Evolutionary conservation across 257 asterid species (phyloP), one percentile per base, ranked within the genome.

Genomic region (Scutellaria galericulata): DNA sequence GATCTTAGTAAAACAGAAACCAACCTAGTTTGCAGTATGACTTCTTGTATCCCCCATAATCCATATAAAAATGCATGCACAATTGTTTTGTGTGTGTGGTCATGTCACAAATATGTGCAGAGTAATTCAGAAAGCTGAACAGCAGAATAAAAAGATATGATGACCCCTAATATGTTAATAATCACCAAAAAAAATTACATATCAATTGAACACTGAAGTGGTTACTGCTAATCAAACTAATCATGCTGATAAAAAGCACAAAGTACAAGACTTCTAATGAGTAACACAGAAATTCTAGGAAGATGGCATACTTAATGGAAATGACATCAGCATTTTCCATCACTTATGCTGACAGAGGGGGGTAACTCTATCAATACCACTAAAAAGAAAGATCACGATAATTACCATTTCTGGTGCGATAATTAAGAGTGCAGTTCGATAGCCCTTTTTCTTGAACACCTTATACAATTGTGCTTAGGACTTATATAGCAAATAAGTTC

Each of bases 1-100:
- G 35, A 75, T 62, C 56, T 74, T 66, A 54, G 74, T 45, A 50
- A 42, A 27, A 18, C 76, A 11, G 58, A 54, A 63, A 72, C 65
- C 66, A 72, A 41, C 41, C 57, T n/a, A 62, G 47, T 41, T 59
- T 20, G 75, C 60, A 40, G 39, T 35, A 8, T 7, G 27, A 64
- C 14, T 73, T 59, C 66, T 48, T 60, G 54, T 60, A 45, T 68
- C 44, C 40, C 64, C 20, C 22, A n/a, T 18, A 45, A 41, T 44
- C 3, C 65, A 62, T 7, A 70, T 56, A 24, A 31, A 31, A 31
- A 31, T 31, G 31, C 20, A 73, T 64, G 40, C 11, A n/a, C 10
- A 51, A 14, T 3, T 65, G 31, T 55, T 5, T n/a, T 67, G 40
- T 67, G 20, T 50, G 35, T 27, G 20, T 6, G 24, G 4, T 20